phyloP scores from a whole-genome alignment of 306 rosid genomes.

The Mimosa pudica region DNA sequence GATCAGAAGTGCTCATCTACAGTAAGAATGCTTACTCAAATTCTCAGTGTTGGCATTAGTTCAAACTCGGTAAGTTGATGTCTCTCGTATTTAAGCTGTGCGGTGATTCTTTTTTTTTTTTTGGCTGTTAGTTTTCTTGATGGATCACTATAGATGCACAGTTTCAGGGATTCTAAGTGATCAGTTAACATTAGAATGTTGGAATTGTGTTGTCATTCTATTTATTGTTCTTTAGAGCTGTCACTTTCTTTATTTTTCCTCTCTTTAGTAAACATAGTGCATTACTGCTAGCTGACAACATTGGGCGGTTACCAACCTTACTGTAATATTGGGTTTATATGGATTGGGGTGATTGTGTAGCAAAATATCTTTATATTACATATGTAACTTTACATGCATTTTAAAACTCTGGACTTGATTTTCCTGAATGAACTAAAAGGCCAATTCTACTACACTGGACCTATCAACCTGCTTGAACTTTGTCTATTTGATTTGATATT shows the following conservation, averaged over 20 bases:
- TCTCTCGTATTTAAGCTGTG: background rate
- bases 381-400: background rate
- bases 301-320: background rate
- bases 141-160: background rate
- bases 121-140: slow-evolving; percentile 17
- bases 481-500: background rate
- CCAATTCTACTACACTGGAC: background rate
- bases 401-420: background rate
- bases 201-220: slow-evolving; percentile 3
- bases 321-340: background rate
- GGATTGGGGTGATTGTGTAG: background rate
- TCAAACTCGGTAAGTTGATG: slow-evolving; percentile 68
- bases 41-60: slow-evolving; percentile 79
- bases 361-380: background rate
- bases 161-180: background rate
- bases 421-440: background rate
- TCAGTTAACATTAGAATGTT: slow-evolving; percentile 21
- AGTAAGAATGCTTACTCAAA: slow-evolving; percentile 89
- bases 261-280: slow-evolving; percentile 14
- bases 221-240: slow-evolving; percentile 14
- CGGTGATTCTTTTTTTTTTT: slow-evolving; percentile 23
- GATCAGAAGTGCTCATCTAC: slow-evolving; percentile 86
- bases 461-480: background rate
- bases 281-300: background rate
- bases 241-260: slow-evolving; percentile 14